These are phyloP conservation scores for Pulveroboletus sp. DNA, from an alignment of 768 basidiomycete species.

Conservation along the genomic window DNA sequence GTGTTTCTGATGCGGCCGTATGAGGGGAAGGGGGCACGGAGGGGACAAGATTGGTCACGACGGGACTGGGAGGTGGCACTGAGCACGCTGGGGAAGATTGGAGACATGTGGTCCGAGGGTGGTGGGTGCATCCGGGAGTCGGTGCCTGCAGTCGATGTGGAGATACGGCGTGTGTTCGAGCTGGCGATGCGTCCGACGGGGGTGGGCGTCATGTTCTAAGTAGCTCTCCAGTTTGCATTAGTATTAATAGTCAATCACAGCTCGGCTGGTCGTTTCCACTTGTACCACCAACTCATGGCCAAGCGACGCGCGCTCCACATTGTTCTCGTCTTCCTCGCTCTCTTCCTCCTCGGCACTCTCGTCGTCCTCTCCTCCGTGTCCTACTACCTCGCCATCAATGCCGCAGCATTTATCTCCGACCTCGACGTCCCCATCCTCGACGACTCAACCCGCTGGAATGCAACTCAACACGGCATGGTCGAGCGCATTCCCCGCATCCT, in stretches of 20 bases:
- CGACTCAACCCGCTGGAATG: slow-evolving; percentile 58
- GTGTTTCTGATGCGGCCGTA: slow-evolving; percentile 50
- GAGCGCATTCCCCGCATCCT: slow-evolving; percentile 88
- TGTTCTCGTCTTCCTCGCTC: slow-evolving; percentile 54
- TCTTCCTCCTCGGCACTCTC: slow-evolving; percentile 84
- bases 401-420: slow-evolving; percentile 75
- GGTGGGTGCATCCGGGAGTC: slow-evolving; percentile 49
- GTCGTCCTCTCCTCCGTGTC: slow-evolving; percentile 88
- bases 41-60: slow-evolving; percentile 73
- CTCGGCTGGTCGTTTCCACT: not conserved
- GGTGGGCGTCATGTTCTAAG: slow-evolving; percentile 2
- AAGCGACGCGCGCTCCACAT: slow-evolving; percentile 44
- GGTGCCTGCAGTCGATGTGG: slow-evolving; percentile 42
- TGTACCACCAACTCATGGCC: slow-evolving; percentile 29
- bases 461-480: slow-evolving; percentile 51
- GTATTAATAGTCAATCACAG: too few species aligned
- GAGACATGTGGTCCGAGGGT: slow-evolving; percentile 47
- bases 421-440: slow-evolving; percentile 59
- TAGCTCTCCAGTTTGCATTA: too few species aligned
- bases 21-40: slow-evolving; percentile 46
- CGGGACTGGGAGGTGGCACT: slow-evolving; percentile 61
- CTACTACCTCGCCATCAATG: slow-evolving; percentile 80
- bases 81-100: slow-evolving; percentile 43
- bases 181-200: slow-evolving; percentile 42
- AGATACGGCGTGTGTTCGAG: slow-evolving; percentile 46